These are phyloP conservation scores for Ilex paraguariensis DNA, from an alignment of 305 asterid genomes.

Conservation along the genomic window DNA sequence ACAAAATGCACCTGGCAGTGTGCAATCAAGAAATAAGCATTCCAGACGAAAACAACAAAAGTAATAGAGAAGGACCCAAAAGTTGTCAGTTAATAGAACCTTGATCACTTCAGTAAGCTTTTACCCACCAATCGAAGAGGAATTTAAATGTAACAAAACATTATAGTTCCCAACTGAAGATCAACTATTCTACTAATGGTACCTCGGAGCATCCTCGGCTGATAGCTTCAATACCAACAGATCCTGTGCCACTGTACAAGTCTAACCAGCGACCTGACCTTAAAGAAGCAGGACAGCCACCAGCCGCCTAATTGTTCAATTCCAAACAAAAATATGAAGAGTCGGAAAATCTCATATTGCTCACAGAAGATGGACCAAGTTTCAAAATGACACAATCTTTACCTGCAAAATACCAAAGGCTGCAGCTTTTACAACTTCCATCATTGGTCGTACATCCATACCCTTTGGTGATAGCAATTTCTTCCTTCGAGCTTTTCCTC, in stretches of 20 bases:
- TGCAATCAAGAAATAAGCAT: conserved; percentile 11
- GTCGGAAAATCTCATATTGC: neutral
- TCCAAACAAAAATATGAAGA: neutral
- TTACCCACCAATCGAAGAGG: neutral
- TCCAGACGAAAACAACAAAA: neutral
- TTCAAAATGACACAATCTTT: neutral
- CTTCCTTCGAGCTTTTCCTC: conserved; percentile 88
- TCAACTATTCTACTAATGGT: neutral
- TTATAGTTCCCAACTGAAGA: neutral
- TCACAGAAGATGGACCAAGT: neutral
- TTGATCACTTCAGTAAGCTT: no score
- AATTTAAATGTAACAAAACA: neutral
- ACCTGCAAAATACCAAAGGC: conserved; percentile 94
- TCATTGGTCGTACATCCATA: conserved; percentile 97
- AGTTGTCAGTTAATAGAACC: no score
- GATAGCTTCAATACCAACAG: conserved; percentile 96
- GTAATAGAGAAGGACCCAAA: conserved; percentile 6
- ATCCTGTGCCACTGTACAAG: conserved; percentile 97
- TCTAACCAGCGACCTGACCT: conserved; percentile 98
- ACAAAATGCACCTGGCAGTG: conserved; percentile 80
- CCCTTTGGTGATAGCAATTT: conserved; percentile 94
- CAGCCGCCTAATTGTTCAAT: conserved; percentile 30
- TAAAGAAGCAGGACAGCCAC: conserved; percentile 63
- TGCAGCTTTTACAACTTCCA: conserved; percentile 99
- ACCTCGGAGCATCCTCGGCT: conserved; percentile 71